Conservation (phyloP, 495 filamentous ascomycete genomes). For the Glarea lozoyensis region DNA sequence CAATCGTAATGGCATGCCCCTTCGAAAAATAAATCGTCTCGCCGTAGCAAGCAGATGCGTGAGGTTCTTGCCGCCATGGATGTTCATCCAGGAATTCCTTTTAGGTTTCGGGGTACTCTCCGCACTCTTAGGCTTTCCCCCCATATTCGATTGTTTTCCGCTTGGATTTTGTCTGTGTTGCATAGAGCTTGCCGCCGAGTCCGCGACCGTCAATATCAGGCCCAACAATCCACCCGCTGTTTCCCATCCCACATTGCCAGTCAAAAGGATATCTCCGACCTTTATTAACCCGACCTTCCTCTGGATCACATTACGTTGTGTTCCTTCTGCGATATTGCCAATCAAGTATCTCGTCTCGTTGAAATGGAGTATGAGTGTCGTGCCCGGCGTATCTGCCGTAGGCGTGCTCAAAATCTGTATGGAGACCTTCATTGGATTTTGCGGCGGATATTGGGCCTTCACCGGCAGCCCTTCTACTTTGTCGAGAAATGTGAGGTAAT, state of each 20-base stretch:
- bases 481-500: not conserved
- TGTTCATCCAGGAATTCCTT: conserved; percentile 37
- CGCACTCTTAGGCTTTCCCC: conserved; percentile 15
- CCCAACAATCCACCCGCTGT: conserved; percentile 76
- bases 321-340: conserved; percentile 74
- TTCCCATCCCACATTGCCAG: conserved; percentile 65
- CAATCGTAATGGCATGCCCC: conserved; percentile 59
- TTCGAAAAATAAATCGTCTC: conserved; percentile 83
- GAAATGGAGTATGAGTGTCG: conserved; percentile 64
- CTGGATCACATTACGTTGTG: conserved; percentile 68
- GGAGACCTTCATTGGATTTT: conserved; percentile 66
- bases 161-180: conserved; percentile 14
- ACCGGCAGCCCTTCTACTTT: no score
- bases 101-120: conserved; percentile 5
- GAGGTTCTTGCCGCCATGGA: conserved; percentile 73
- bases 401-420: conserved; percentile 71
- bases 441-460: no score
- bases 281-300: conserved; percentile 49
- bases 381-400: conserved; percentile 85
- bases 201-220: conserved; percentile 72
- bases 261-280: conserved; percentile 68
- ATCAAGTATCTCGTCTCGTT: conserved; percentile 80
- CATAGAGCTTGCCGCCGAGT: conserved; percentile 34
- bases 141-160: conserved; percentile 24
- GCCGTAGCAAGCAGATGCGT: conserved; percentile 70